A percentile compares a stretch with the other conserved stretches of the same genome.
Evolutionary conservation across 768 basidiomycete genomes (phyloP).

Genomic region (Gymnopilus dilepis): DNA sequence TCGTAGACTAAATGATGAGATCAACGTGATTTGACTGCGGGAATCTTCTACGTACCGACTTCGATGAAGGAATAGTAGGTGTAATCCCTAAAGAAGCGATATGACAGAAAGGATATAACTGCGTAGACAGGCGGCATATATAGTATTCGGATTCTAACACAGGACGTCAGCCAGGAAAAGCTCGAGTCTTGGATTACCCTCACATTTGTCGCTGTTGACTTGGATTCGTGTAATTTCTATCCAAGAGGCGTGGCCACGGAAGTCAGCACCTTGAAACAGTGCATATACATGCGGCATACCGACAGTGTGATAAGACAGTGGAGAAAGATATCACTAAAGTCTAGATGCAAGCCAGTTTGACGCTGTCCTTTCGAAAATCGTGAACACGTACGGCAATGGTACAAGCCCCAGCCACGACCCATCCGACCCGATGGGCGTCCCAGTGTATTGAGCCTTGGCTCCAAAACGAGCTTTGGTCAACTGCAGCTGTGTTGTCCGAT

Average conservation of each 20-base stretch:
- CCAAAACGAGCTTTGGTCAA: slow-evolving; percentile 70
- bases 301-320: slow-evolving; percentile 64
- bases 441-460: slow-evolving; percentile 45
- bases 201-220: slow-evolving; percentile 84
- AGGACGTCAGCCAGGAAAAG: background rate
- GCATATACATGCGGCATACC: slow-evolving; percentile 45
- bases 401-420: slow-evolving; percentile 74
- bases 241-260: background rate
- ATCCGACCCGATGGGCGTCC: slow-evolving; percentile 72
- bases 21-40: background rate
- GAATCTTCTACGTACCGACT: slow-evolving; percentile 37
- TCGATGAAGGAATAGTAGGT: slow-evolving; percentile 58
- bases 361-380: background rate
- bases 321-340: slow-evolving; percentile 64
- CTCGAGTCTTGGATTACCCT: slow-evolving; percentile 21
- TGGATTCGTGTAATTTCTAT: slow-evolving; percentile 74
- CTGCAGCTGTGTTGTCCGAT: slow-evolving; percentile 50
- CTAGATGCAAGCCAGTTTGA: slow-evolving; percentile 35
- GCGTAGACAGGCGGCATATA: slow-evolving; percentile 88
- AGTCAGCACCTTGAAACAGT: background rate
- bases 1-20: slow-evolving; percentile 60
- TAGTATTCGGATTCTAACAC: slow-evolving; percentile 67
- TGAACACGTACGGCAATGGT: slow-evolving; percentile 49
- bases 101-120: slow-evolving; percentile 85
- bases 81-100: slow-evolving; percentile 82